phyloP scores from a whole-genome alignment of 2,329 filamentous ascomycete genomes.

The Diaporthe sp. region DNA sequence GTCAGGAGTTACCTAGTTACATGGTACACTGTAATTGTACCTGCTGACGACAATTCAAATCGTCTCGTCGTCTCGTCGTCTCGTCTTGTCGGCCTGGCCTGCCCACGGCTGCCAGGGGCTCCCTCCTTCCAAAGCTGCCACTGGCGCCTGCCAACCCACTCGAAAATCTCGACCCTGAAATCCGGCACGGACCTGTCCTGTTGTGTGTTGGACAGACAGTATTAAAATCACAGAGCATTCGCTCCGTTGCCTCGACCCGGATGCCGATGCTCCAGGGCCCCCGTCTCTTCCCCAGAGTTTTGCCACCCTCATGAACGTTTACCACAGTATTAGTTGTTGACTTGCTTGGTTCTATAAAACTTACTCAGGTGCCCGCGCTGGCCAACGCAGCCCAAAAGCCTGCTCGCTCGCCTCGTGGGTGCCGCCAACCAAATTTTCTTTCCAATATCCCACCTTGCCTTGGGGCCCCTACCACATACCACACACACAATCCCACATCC shows the following conservation, averaged over 20 bases:
- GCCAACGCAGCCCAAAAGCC: neutral
- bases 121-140: neutral
- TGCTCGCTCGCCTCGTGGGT: constrained; percentile 7
- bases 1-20: neutral
- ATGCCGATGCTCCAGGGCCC: neutral
- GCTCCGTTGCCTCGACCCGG: neutral
- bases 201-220: too few relatives aligned
- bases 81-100: neutral
- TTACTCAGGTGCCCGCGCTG: constrained; percentile 2
- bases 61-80: neutral
- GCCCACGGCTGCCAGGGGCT: constrained; percentile 7
- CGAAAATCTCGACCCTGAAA: neutral
- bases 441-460: constrained; percentile 15
- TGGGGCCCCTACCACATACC: too few relatives aligned
- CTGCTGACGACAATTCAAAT: constrained; percentile 11
- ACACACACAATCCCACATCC: neutral
- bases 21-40: neutral
- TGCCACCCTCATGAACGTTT: constrained; percentile 15
- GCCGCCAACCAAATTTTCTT: neutral
- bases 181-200: neutral
- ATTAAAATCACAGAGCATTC: neutral
- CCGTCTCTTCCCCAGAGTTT: constrained; percentile 3
- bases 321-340: neutral
- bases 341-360: neutral
- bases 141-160: neutral